These are phyloP conservation scores for Pleurotus eryngii DNA, from an alignment of 768 basidiomycete genomes.

Conservation along the genomic window DNA sequence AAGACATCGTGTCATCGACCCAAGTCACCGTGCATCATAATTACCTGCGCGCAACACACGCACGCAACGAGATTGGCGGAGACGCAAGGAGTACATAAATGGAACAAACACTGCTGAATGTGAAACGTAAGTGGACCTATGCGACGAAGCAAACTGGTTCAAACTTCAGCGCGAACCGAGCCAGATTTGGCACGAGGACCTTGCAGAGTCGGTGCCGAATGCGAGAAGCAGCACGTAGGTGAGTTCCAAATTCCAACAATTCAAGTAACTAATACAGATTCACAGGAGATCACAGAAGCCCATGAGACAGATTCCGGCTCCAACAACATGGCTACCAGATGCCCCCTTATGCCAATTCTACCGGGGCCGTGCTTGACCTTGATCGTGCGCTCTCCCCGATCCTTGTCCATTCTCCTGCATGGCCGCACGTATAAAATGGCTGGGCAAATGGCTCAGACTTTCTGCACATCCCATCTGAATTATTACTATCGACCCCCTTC, in stretches of 20 bases:
- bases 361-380: conserved; percentile 5
- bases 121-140: too few relatives aligned
- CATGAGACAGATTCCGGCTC: conserved; percentile 6
- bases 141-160: background rate
- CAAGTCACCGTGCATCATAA: background rate
- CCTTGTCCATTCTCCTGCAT: conserved; percentile 3
- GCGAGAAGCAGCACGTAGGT: background rate
- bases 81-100: background rate
- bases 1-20: background rate
- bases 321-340: conserved; percentile 5
- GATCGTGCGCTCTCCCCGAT: conserved; percentile 7
- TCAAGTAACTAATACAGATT: background rate
- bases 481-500: conserved; percentile 26
- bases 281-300: conserved; percentile 2
- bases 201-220: background rate
- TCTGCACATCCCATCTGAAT: conserved; percentile 7
- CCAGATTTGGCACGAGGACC: background rate
- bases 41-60: background rate
- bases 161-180: background rate
- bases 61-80: background rate
- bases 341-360: background rate
- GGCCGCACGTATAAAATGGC: conserved; percentile 8
- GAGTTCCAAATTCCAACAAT: conserved; percentile 1
- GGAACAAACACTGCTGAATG: background rate
- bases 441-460: background rate